phyloP scores from a whole-genome alignment of 352 stramenopile genomes.

The Peronosclerospora sorghi region DNA sequence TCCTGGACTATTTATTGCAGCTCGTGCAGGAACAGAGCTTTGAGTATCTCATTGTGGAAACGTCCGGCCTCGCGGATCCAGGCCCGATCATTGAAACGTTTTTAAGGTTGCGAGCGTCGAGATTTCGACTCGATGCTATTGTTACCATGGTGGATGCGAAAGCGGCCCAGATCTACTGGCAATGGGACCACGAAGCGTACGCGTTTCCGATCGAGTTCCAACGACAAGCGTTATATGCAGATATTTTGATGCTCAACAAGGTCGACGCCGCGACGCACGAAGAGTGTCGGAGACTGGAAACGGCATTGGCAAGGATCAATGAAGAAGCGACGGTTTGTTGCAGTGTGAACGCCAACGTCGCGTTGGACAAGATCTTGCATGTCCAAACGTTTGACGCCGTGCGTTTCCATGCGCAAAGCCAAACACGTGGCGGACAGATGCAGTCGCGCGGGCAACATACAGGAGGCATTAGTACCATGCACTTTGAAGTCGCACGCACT shows the following conservation, averaged over 20 bases:
- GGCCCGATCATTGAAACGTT: conserved; percentile 96
- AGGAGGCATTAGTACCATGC: conserved; percentile 37
- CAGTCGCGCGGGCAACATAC: conserved; percentile 31
- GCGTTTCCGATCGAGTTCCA: conserved; percentile 50
- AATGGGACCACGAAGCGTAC: conserved; percentile 11
- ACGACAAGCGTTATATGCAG: conserved; percentile 52
- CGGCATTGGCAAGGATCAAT: conserved; percentile 30
- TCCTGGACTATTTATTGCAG: conserved; percentile 80
- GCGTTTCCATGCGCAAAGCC: conserved; percentile 30
- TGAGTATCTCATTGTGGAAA: conserved; percentile 96
- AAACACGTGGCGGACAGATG: conserved; percentile 4
- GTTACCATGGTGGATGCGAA: conserved; percentile 92
- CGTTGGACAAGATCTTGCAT: conserved; percentile 42
- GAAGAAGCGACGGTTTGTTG: conserved; percentile 31
- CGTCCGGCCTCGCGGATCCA: conserved; percentile 92
- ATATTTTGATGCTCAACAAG: conserved; percentile 68
- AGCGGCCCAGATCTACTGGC: conserved; percentile 38
- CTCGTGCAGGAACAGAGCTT: conserved; percentile 78
- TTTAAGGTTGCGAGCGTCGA: conserved; percentile 80
- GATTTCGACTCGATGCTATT: conserved; percentile 92
- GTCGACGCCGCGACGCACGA: conserved; percentile 36
- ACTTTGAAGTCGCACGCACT: conserved; percentile 37
- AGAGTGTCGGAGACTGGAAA: conserved; percentile 24
- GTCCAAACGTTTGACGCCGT: conserved; percentile 67
- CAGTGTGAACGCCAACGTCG: conserved; percentile 42